Percentiles rank a stretch among this genome's conserved stretches.
phyloP scores from a whole-genome alignment of 2,329 filamentous ascomycete species.

The Fragosphaeria purpurea region DNA sequence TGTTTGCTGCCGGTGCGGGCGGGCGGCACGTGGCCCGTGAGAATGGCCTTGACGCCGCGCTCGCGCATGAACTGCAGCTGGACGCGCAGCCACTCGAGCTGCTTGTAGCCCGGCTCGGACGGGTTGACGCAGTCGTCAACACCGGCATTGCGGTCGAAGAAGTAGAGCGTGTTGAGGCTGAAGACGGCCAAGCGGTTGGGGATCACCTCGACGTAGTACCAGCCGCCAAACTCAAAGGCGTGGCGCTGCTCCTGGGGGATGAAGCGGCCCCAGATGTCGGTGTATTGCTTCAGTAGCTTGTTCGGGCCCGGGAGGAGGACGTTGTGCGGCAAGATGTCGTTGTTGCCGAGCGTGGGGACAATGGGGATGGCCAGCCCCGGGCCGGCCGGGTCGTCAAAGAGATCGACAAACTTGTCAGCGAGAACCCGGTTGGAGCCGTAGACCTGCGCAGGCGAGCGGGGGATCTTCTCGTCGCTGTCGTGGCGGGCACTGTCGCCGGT shows the following conservation, averaged over 20 bases:
- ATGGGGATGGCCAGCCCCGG: constrained; percentile 64
- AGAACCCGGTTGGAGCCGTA: constrained; percentile 65
- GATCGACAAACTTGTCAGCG: constrained; percentile 63
- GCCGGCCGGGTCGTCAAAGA: constrained; percentile 51
- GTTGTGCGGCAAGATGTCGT: constrained; percentile 95
- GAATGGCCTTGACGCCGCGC: constrained; percentile 83
- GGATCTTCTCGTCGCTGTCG: constrained; percentile 74
- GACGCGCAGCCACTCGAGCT: constrained; percentile 90
- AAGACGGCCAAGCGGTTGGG: constrained; percentile 78
- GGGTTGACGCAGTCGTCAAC: constrained; percentile 77
- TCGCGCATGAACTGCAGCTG: constrained; percentile 76
- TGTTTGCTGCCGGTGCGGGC: constrained; percentile 76
- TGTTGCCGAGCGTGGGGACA: constrained; percentile 88
- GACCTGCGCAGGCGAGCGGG: constrained; percentile 68
- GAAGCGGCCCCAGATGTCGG: constrained; percentile 71
- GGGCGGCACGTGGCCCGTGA: constrained; percentile 90
- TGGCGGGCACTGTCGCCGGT: constrained; percentile 85
- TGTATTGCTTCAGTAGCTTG: constrained; percentile 68
- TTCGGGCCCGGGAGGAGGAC: constrained; percentile 82
- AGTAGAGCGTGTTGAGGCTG: constrained; percentile 93
- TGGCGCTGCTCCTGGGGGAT: constrained; percentile 90
- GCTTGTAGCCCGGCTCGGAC: constrained; percentile 80
- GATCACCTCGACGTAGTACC: constrained; percentile 90
- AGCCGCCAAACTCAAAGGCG: constrained; percentile 83
- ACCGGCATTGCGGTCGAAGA: constrained; percentile 87